A percentile compares a stretch with the other conserved stretches of the same genome.
Evolutionary conservation across 2,329 filamentous ascomycete species (phyloP).

Genomic region (Alternaria arbusti): DNA sequence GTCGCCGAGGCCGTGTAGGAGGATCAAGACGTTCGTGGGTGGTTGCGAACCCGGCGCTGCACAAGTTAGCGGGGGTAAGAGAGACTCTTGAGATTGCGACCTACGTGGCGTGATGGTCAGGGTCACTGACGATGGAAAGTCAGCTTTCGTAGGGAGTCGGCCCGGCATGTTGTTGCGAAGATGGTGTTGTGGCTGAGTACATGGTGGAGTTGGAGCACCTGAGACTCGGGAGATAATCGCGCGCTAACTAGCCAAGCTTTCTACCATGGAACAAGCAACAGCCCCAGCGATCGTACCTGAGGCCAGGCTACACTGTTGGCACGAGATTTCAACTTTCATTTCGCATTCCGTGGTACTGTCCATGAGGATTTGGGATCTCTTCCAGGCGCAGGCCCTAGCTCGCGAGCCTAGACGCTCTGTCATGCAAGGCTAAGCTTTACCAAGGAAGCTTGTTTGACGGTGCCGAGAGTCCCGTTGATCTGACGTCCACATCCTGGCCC

Average conservation of each 20-base stretch:
- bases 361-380: not conserved
- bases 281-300: not conserved
- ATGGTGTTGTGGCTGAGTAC: conserved; percentile 20
- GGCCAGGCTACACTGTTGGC: not conserved
- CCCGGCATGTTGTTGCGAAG: conserved; percentile 45
- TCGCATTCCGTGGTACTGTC: not conserved
- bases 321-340: not conserved
- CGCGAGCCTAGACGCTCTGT: not conserved
- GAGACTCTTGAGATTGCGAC: conserved; percentile 17
- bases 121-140: conserved; percentile 52
- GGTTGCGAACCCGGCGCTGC: conserved; percentile 57
- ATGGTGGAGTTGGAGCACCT: conserved; percentile 13
- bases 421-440: conserved; percentile 34
- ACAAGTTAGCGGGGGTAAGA: conserved; percentile 20
- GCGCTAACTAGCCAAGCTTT: conserved; percentile 27
- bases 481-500: conserved; percentile 8
- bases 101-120: conserved; percentile 55
- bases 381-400: not conserved
- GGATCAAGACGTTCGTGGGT: conserved; percentile 76
- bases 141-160: conserved; percentile 51
- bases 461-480: conserved; percentile 5
- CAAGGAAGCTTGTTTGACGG: conserved; percentile 33
- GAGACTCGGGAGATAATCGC: conserved; percentile 22
- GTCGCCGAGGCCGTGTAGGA: conserved; percentile 87
- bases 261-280: not conserved